These are phyloP conservation scores for Colletotrichum sp. DNA, from an alignment of 2,329 filamentous ascomycete species.

Conservation along the genomic window DNA sequence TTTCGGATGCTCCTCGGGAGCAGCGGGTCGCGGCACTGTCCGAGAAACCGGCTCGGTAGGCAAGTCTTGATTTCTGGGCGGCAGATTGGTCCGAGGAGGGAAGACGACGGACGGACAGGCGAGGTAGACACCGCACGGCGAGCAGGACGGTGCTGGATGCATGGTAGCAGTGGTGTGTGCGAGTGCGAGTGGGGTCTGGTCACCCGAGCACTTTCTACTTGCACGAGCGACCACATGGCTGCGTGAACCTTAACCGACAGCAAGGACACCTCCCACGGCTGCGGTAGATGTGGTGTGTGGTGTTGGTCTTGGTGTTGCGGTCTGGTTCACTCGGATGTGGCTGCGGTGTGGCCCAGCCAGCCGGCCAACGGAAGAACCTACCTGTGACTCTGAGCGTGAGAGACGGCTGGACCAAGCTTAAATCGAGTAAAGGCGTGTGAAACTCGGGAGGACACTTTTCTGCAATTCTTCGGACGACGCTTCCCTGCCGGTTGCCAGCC, in stretches of 20 bases:
- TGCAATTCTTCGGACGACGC: conserved; percentile 2
- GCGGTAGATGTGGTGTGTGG: not conserved
- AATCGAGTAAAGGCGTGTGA: conserved; percentile 1
- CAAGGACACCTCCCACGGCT: not conserved
- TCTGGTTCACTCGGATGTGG: not conserved
- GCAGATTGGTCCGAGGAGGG: not conserved
- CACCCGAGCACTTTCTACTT: not conserved
- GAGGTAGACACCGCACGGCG: not conserved
- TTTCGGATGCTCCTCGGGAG: not conserved
- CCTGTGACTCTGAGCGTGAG: conserved; percentile 12
- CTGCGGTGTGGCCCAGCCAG: not conserved
- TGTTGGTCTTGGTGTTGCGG: not conserved
- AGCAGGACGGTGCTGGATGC: not conserved
- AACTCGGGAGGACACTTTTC: conserved; percentile 7
- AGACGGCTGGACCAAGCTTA: conserved; percentile 19
- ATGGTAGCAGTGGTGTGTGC: not conserved
- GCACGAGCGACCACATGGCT: conserved; percentile 3
- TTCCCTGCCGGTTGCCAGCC: not conserved
- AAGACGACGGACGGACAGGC: not conserved
- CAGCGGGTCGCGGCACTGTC: conserved; percentile 4
- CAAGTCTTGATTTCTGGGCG: not conserved
- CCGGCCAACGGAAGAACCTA: not conserved
- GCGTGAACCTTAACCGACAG: not conserved
- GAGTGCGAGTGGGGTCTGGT: not conserved
- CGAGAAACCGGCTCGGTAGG: conserved; percentile 7